Conservation (phyloP, 306 rosid genomes). For the Prunus davidiana region DNA sequence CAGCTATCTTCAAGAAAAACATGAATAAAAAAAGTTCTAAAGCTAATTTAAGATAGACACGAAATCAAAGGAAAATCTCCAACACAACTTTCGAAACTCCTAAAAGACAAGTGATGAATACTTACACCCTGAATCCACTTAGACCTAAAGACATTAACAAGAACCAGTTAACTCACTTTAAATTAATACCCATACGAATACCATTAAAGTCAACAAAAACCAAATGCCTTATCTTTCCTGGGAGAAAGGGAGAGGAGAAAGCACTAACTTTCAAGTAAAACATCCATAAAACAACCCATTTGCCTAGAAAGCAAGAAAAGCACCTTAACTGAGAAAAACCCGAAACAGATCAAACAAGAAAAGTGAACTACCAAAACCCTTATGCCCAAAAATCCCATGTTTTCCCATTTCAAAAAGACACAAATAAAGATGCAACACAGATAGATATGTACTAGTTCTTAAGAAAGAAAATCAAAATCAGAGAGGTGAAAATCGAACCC, state of each 20-base stretch:
- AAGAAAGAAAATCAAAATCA: neutral
- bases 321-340: conserved; percentile 5
- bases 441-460: neutral
- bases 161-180: conserved; percentile 25
- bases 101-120: neutral
- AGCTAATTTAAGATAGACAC: neutral
- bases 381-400: conserved; percentile 31
- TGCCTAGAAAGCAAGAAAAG: conserved; percentile 21
- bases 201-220: conserved; percentile 3
- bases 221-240: neutral
- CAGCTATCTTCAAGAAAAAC: neutral
- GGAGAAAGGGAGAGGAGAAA: neutral
- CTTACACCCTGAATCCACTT: neutral
- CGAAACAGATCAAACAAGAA: conserved; percentile 17
- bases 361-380: conserved; percentile 33
- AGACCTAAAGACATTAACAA: conserved; percentile 1
- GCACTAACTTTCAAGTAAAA: neutral
- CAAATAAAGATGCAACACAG: neutral
- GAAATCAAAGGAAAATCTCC: neutral
- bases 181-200: neutral
- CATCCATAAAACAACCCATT: neutral
- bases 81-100: neutral
- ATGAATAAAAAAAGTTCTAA: neutral
- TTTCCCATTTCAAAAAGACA: conserved; percentile 27
- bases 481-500: neutral